These are phyloP conservation scores for Phaeotremella skinneri DNA, from an alignment of 768 basidiomycete genomes.

Conservation along the genomic window DNA sequence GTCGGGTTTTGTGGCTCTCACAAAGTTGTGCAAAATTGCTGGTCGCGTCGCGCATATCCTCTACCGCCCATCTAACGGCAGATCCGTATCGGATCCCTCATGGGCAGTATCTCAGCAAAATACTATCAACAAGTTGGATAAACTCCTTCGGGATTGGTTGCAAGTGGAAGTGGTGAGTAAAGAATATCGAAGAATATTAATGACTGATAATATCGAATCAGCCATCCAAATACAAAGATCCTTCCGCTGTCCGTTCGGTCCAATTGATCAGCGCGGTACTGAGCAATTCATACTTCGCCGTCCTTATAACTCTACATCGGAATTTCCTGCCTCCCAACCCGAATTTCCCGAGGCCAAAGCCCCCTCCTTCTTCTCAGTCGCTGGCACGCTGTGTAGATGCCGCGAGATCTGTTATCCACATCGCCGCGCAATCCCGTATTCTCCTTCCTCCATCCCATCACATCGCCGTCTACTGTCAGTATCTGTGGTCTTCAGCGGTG, in stretches of 20 bases:
- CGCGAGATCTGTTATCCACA: constrained; percentile 45
- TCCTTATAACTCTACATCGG: constrained; percentile 43
- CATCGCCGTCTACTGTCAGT: constrained; percentile 42
- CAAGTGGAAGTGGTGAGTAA: constrained; percentile 56
- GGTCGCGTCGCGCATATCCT: constrained; percentile 56
- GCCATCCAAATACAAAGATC: constrained; percentile 44
- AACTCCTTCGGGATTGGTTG: constrained; percentile 76
- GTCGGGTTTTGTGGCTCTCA: constrained; percentile 74
- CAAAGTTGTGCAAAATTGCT: constrained; percentile 76
- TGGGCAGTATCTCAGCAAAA: constrained; percentile 72
- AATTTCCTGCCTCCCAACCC: constrained; percentile 44
- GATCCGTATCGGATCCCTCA: constrained; percentile 68
- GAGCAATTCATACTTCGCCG: constrained; percentile 42
- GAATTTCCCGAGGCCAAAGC: constrained; percentile 35
- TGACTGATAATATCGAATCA: constrained; percentile 6
- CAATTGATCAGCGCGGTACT: constrained; percentile 40
- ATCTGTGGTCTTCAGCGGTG: constrained; percentile 45
- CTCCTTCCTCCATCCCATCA: constrained; percentile 45
- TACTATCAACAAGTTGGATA: constrained; percentile 73
- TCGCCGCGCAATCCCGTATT: constrained; percentile 40
- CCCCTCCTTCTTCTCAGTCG: constrained; percentile 39
- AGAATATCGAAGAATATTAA: neutral
- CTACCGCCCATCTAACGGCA: constrained; percentile 36
- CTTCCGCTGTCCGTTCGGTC: constrained; percentile 28
- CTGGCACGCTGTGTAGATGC: constrained; percentile 43